These are phyloP conservation scores for Trichoderma afroharzianum DNA, from an alignment of 2,329 filamentous ascomycete genomes.

Conservation along the genomic window DNA sequence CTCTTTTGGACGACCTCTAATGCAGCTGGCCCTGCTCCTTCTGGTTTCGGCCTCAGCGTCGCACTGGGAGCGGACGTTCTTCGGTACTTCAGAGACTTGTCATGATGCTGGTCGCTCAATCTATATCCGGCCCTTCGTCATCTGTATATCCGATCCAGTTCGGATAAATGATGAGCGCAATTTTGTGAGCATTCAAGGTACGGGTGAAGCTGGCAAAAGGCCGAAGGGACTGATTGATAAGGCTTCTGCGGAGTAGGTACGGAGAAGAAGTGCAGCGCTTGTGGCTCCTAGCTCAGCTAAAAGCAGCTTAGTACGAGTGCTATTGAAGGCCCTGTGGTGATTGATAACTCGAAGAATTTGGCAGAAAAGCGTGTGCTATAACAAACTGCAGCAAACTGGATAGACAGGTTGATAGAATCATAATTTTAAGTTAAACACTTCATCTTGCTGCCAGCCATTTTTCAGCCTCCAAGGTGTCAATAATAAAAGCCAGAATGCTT, in stretches of 20 bases:
- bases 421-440: not conserved
- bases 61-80: not conserved
- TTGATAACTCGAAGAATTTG: not conserved
- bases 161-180: not conserved
- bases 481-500: not conserved
- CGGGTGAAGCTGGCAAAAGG: not conserved
- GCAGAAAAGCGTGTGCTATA: not conserved
- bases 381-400: not conserved
- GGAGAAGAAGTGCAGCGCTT: not conserved
- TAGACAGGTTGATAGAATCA: not conserved
- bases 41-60: not conserved
- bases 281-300: not conserved
- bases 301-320: not conserved
- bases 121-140: not conserved
- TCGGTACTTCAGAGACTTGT: not conserved
- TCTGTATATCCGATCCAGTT: not conserved
- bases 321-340: too few relatives aligned
- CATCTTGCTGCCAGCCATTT: not conserved
- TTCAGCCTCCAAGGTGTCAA: not conserved
- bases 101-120: not conserved
- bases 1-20: not conserved
- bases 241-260: not conserved
- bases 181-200: not conserved
- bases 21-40: not conserved
- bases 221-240: not conserved